Evolutionary conservation across 176 grass and related monocot genomes (phyloP), one percentile per base, ranked within the genome.

Genomic region (Chrysopogon serrulatus): DNA sequence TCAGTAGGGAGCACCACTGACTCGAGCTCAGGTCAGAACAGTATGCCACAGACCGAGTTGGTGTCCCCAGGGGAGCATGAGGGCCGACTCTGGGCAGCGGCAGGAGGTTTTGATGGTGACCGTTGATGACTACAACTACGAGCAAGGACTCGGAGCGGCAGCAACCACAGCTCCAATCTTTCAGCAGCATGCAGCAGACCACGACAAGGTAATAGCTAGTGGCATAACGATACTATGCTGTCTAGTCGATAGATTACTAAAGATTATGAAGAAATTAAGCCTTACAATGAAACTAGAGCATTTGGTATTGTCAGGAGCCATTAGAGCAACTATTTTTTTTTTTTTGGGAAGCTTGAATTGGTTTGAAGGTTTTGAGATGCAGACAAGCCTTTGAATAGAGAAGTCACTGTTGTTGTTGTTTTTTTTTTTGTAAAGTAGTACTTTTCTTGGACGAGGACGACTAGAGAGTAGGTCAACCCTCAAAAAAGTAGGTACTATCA

Each of bases 1-100:
- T 91, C 92, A 79, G 90, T 85, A 86, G 90, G 85, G 73, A 98
- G 93, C 89, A 95, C 84, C 78, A 83, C 87, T 84, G 96, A 92
- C 33, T 90, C 89, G 62, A 89, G 89, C 77, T 99, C 93, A 88
- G 96, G 84, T 26, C 91, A 91, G 69, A 86, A 92, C 77, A 83
- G 85, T 85, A 81, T 79, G 73, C 85, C 87, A 71, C 87, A 88
- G 79, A 68, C 86, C 47, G 91, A 88, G 77, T 61, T 88, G 84
- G 89, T 80, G 63, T 88, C 90, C 53, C 81, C 89, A 86, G 87
- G 67, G n/a, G 32, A 91, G 89, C 87, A 83, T 57, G 48, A 86
- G 79, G 82, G 71, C 68, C 70, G 80, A 80, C 74, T 90, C 82
- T 79, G 82, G 76, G 16, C 86, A 90, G 85, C 83, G 78, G 54